Evolutionary conservation across 352 stramenopile species (phyloP).

Genomic region (Peronospora destructor): DNA sequence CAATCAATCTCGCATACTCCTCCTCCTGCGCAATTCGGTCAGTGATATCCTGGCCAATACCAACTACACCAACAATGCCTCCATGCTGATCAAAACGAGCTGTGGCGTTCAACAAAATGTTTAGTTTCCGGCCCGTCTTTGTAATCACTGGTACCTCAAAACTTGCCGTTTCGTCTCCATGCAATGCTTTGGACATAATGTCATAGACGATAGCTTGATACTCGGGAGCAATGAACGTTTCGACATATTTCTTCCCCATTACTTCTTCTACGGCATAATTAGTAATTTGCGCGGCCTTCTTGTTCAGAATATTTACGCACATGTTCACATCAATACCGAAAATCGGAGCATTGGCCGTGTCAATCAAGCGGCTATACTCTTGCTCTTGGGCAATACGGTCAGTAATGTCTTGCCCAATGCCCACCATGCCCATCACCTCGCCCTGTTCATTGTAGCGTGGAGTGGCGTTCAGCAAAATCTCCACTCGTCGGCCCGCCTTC

Average conservation of each 20-base stretch:
- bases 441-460: slow-evolving; percentile 55
- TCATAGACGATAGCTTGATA: slow-evolving; percentile 41
- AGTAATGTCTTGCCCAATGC: slow-evolving; percentile 70
- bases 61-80: slow-evolving; percentile 44
- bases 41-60: slow-evolving; percentile 48
- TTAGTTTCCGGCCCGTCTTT: slow-evolving; percentile 32
- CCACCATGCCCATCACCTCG: slow-evolving; percentile 68
- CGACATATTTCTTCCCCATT: slow-evolving; percentile 47
- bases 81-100: slow-evolving; percentile 43
- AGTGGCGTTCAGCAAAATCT: slow-evolving; percentile 64
- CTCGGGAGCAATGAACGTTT: slow-evolving; percentile 49
- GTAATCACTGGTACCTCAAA: slow-evolving; percentile 66
- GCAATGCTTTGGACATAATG: slow-evolving; percentile 50
- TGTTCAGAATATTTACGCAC: slow-evolving; percentile 62
- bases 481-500: slow-evolving; percentile 32
- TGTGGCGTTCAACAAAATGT: slow-evolving; percentile 49
- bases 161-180: slow-evolving; percentile 46
- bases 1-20: slow-evolving; percentile 58
- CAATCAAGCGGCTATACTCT: slow-evolving; percentile 62
- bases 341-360: slow-evolving; percentile 65
- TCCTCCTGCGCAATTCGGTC: slow-evolving; percentile 58
- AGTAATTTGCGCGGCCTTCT: slow-evolving; percentile 49
- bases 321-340: slow-evolving; percentile 64
- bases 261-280: slow-evolving; percentile 51
- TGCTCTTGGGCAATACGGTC: slow-evolving; percentile 55